Evolutionary conservation across 306 rosid species (phyloP).

Genomic region (Gleditsia sinensis): DNA sequence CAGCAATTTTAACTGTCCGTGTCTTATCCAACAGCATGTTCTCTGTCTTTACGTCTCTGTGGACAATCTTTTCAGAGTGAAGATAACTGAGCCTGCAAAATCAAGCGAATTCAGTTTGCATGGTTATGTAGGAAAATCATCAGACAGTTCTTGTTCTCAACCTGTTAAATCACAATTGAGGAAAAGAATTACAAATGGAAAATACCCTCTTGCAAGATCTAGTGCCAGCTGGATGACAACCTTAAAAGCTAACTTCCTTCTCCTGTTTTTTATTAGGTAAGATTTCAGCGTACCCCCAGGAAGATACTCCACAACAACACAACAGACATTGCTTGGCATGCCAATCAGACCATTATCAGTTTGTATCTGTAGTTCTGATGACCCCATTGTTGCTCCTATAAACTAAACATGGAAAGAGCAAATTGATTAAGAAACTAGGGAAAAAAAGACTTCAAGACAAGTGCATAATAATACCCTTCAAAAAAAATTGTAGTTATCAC

Average conservation of each 20-base stretch:
- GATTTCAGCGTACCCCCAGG: constrained; percentile 85
- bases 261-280: constrained; percentile 86
- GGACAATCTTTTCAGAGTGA: constrained; percentile 95
- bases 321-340: constrained; percentile 91
- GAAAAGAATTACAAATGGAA: constrained; percentile 1
- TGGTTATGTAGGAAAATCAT: constrained; percentile 7
- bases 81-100: constrained; percentile 86
- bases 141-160: constrained; percentile 2
- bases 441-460: not conserved
- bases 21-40: constrained; percentile 93
- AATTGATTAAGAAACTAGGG: not conserved
- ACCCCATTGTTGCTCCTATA: constrained; percentile 95
- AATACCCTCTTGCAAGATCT: constrained; percentile 97
- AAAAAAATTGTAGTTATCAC: not conserved
- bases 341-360: constrained; percentile 84
- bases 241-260: constrained; percentile 90
- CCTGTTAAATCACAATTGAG: constrained; percentile 28
- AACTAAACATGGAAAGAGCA: constrained; percentile 57
- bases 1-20: constrained; percentile 88
- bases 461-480: not conserved
- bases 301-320: constrained; percentile 96
- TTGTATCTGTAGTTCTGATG: constrained; percentile 87
- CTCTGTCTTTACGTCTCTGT: constrained; percentile 97
- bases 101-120: constrained; percentile 33
- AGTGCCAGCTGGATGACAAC: constrained; percentile 90